phyloP scores from a whole-genome alignment of 129 eudicot genomes.

The Tagetes patula region DNA sequence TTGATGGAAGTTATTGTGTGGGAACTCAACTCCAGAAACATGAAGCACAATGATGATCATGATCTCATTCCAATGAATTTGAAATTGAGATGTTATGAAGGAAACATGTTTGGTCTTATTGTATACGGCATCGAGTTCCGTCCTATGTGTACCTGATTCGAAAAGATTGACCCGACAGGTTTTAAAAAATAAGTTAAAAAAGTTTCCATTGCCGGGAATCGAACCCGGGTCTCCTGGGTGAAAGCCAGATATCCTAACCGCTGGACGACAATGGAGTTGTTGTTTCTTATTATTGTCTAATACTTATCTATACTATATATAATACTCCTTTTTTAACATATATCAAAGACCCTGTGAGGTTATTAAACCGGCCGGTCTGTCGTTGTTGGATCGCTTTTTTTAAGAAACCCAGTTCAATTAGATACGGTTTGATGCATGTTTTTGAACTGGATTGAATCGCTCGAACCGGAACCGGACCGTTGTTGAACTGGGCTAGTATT shows the following conservation, averaged over 20 bases:
- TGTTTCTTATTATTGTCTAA: background rate
- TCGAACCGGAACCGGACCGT: no score
- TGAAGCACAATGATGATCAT: background rate
- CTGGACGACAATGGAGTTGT: slow-evolving; percentile 77
- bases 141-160: no score
- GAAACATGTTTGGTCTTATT: slow-evolving; percentile 2
- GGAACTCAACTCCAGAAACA: slow-evolving; percentile 5
- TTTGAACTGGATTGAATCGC: no score
- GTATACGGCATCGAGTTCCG: background rate
- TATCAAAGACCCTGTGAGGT: no score
- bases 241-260: slow-evolving; percentile 99
- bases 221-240: slow-evolving; percentile 99
- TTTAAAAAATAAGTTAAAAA: background rate
- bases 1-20: slow-evolving; percentile 18
- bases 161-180: no score
- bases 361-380: no score
- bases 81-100: slow-evolving; percentile 7
- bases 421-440: no score
- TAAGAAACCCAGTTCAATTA: no score
- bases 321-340: no score
- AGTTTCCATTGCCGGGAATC: slow-evolving; percentile 96
- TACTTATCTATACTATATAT: no score
- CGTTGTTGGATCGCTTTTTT: no score
- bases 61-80: background rate
- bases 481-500: no score